Evolutionary conservation across 805 yeast genomes (phyloP).

Genomic region (Kazachstania bromeliacearum): DNA sequence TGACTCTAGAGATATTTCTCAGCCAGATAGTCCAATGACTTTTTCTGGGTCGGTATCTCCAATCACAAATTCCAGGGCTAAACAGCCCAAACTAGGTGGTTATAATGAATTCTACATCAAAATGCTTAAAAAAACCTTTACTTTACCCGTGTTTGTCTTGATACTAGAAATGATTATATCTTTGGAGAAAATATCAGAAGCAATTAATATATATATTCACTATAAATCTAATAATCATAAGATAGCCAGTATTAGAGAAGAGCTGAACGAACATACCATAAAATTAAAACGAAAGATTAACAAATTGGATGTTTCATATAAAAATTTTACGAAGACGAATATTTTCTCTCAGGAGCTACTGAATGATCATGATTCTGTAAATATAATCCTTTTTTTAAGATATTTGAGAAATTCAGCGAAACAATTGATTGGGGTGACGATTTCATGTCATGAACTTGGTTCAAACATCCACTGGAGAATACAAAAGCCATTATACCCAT

Average conservation of each 20-base stretch:
- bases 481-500: conserved; percentile 32
- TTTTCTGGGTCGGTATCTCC: conserved; percentile 26
- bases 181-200: conserved; percentile 18
- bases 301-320: conserved; percentile 30
- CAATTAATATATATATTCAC: conserved; percentile 7
- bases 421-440: conserved; percentile 22
- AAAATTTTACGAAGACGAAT: conserved; percentile 29
- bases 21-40: not conserved
- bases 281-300: conserved; percentile 25
- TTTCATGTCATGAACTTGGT: conserved; percentile 20
- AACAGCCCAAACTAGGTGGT: not conserved
- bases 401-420: conserved; percentile 36
- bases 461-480: conserved; percentile 29
- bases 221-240: conserved; percentile 2
- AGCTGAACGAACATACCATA: conserved; percentile 6
- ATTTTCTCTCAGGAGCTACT: conserved; percentile 31
- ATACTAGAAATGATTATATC: conserved; percentile 27
- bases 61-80: too few species aligned
- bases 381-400: conserved; percentile 33
- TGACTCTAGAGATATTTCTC: not conserved
- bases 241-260: conserved; percentile 6
- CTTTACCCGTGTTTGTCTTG: conserved; percentile 22
- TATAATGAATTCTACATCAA: conserved; percentile 21
- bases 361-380: conserved; percentile 29
- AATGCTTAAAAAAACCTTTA: conserved; percentile 29